Conservation (phyloP, 2,329 filamentous ascomycete genomes). For the Aspergillus udagawae region DNA sequence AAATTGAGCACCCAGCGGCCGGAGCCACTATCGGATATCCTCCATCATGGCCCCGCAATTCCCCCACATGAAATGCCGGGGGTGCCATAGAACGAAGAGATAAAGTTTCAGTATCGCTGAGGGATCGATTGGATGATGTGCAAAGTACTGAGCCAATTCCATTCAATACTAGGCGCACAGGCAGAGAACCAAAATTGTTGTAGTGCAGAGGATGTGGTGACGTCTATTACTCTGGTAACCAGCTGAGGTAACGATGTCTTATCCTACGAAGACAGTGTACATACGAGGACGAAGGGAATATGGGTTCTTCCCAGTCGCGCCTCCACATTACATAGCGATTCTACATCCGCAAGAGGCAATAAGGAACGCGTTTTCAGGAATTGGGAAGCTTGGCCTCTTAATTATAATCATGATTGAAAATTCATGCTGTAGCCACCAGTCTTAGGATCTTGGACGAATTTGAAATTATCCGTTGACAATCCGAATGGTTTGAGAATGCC, state of each 20-base stretch:
- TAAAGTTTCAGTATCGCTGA: not conserved
- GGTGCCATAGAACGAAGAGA: not conserved
- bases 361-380: not conserved
- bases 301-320: not conserved
- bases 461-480: conserved; percentile 87
- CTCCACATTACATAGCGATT: not conserved
- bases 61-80: not conserved
- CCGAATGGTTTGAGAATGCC: conserved; percentile 91
- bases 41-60: not conserved
- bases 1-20: not conserved
- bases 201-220: not conserved
- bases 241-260: not conserved
- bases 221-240: not conserved
- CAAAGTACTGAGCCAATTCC: not conserved
- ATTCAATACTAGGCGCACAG: not conserved
- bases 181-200: not conserved
- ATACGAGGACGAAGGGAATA: not conserved
- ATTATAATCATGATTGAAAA: conserved; percentile 49
- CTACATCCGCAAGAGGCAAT: not conserved
- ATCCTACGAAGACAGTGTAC: not conserved
- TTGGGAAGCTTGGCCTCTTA: not conserved
- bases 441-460: conserved; percentile 86
- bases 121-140: not conserved
- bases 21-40: not conserved
- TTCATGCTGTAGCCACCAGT: conserved; percentile 94